Conservation (phyloP, 768 basidiomycete species). For the Boletus sensibilis region DNA sequence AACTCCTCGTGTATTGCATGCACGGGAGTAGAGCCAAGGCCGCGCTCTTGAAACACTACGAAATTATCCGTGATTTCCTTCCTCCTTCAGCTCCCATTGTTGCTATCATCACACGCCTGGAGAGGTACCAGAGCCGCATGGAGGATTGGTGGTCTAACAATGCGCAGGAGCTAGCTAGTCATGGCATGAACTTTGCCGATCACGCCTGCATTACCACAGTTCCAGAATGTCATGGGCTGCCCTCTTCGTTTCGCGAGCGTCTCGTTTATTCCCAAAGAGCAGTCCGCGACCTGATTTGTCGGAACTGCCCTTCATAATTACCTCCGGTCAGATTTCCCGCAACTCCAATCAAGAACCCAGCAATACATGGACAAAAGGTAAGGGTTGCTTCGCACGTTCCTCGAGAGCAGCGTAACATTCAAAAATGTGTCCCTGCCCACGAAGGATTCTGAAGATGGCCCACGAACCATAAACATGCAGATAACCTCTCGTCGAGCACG, state of each 20-base stretch:
- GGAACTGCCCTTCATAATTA: conserved; percentile 1
- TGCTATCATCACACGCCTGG: conserved; percentile 20
- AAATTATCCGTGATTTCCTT: conserved; percentile 5
- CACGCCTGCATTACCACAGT: conserved; percentile 24
- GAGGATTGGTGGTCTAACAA: conserved; percentile 26
- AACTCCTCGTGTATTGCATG: conserved; percentile 25
- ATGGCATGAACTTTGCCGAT: conserved; percentile 18
- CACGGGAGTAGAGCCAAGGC: conserved; percentile 19
- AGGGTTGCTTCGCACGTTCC: neutral
- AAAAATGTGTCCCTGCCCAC: neutral
- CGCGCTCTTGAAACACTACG: conserved; percentile 17
- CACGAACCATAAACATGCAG: neutral
- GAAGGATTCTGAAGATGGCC: neutral
- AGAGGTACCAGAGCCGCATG: conserved; percentile 20
- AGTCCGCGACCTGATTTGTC: conserved; percentile 14
- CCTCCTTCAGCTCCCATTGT: conserved; percentile 15
- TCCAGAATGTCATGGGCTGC: conserved; percentile 2
- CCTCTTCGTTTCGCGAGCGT: conserved; percentile 11
- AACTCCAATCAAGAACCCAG: neutral
- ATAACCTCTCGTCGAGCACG: neutral
- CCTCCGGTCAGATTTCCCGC: conserved; percentile 12
- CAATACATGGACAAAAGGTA: conserved; percentile 1
- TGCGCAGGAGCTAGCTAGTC: conserved; percentile 1
- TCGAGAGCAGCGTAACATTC: neutral
- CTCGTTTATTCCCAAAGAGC: conserved; percentile 9